These are phyloP conservation scores for Sporisorium graminicola DNA, from an alignment of 1,284 basidiomycete genomes.

Conservation along the genomic window DNA sequence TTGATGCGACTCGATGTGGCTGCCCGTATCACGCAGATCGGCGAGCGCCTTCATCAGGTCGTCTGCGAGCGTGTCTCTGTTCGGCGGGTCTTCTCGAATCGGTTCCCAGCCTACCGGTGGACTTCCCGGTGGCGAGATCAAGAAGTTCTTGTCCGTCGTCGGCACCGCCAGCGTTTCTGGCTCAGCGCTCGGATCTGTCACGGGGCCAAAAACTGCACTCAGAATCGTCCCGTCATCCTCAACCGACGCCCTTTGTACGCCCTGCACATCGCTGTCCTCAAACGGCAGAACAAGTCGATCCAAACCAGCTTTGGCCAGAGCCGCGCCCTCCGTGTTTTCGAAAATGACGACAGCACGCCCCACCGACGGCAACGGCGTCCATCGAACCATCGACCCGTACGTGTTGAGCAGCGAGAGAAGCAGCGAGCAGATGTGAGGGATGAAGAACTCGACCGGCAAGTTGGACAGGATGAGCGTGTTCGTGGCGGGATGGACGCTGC, in stretches of 20 bases:
- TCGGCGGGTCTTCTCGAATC: constrained; percentile 90
- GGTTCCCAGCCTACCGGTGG: constrained; percentile 98
- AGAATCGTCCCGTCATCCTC: constrained; percentile 38
- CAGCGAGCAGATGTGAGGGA: constrained; percentile 51
- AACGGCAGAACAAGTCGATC: constrained; percentile 58
- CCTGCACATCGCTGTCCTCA: constrained; percentile 51
- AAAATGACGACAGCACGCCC: constrained; percentile 60
- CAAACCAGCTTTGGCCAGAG: constrained; percentile 54
- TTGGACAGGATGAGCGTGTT: constrained; percentile 65
- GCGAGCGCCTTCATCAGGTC: constrained; percentile 78
- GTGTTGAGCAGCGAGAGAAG: constrained; percentile 60
- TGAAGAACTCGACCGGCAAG: constrained; percentile 63
- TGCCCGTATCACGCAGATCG: constrained; percentile 55
- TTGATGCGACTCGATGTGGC: constrained; percentile 51
- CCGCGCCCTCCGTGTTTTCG: constrained; percentile 47
- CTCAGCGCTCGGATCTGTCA: constrained; percentile 22
- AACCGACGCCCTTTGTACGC: constrained; percentile 24
- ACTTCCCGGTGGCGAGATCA: constrained; percentile 97
- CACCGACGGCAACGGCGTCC: constrained; percentile 61
- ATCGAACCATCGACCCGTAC: constrained; percentile 61
- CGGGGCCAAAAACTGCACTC: constrained; percentile 40
- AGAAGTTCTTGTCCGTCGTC: constrained; percentile 87
- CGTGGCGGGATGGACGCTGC: constrained; percentile 17
- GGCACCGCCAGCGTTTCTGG: constrained; percentile 72
- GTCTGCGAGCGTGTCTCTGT: constrained; percentile 84